Evolutionary conservation across 305 asterid genomes (phyloP).

Genomic region (Solanum chacoense): DNA sequence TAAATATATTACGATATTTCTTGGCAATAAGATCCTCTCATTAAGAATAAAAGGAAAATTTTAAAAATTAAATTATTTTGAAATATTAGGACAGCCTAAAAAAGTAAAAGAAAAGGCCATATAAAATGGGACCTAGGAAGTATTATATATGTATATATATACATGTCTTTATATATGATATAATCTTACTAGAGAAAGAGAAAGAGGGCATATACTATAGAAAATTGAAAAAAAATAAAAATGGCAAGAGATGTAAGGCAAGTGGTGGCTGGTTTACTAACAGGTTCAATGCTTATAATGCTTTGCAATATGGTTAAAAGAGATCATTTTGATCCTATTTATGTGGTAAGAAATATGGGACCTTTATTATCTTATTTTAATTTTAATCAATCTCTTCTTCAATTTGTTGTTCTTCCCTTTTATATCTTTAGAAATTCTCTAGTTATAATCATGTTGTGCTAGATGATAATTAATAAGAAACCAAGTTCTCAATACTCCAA

Average conservation of each 20-base stretch:
- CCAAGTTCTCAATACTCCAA: background rate
- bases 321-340: conserved; percentile 69
- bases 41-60: background rate
- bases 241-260: conserved; percentile 94
- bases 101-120: background rate
- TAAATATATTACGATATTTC: background rate
- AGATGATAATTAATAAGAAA: background rate
- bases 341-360: conserved; percentile 11
- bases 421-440: background rate
- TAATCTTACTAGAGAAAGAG: background rate
- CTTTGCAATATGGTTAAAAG: conserved; percentile 85
- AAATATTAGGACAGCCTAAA: background rate
- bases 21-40: background rate
- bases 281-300: conserved; percentile 86
- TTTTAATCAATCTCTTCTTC: background rate
- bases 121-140: background rate
- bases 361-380: background rate
- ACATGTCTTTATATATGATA: background rate
- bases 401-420: background rate
- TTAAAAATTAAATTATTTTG: background rate
- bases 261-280: conserved; percentile 66
- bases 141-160: background rate
- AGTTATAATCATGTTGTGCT: background rate
- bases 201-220: background rate
- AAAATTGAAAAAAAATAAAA: background rate